phyloP scores from a whole-genome alignment of 1,284 basidiomycete species.

The Sanghuangporus baumii region DNA sequence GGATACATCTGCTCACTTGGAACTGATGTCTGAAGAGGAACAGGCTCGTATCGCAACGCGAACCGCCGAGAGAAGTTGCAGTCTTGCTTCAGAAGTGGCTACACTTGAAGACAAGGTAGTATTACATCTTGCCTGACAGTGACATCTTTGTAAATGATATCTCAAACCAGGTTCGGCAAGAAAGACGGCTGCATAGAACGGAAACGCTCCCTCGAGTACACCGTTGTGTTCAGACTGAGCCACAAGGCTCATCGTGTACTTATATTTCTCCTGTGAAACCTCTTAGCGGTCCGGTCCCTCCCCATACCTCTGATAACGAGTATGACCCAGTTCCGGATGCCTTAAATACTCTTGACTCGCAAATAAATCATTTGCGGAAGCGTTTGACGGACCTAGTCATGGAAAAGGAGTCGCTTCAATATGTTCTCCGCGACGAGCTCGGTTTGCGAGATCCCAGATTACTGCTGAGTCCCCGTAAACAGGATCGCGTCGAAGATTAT shows the following conservation, averaged over 20 bases:
- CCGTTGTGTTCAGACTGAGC: constrained; percentile 3
- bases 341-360: background rate
- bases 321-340: background rate
- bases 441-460: background rate
- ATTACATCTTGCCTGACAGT: background rate
- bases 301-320: background rate
- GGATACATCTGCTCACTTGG: background rate
- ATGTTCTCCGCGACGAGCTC: constrained; percentile 2
- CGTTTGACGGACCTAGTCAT: background rate
- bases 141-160: background rate
- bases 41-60: background rate
- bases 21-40: constrained; percentile 7
- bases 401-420: constrained; percentile 12
- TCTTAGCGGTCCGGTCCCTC: background rate
- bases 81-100: background rate
- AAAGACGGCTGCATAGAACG: background rate
- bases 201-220: background rate
- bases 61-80: background rate
- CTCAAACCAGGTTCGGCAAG: background rate
- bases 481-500: background rate
- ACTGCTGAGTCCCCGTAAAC: background rate
- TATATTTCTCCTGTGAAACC: background rate
- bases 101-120: constrained; percentile 1
- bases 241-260: background rate
- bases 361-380: constrained; percentile 7